Percentiles rank a stretch among this genome's conserved stretches.
Evolutionary conservation across 2,329 filamentous ascomycete genomes (phyloP).

Genomic region (Orbilia blumenaviensis): DNA sequence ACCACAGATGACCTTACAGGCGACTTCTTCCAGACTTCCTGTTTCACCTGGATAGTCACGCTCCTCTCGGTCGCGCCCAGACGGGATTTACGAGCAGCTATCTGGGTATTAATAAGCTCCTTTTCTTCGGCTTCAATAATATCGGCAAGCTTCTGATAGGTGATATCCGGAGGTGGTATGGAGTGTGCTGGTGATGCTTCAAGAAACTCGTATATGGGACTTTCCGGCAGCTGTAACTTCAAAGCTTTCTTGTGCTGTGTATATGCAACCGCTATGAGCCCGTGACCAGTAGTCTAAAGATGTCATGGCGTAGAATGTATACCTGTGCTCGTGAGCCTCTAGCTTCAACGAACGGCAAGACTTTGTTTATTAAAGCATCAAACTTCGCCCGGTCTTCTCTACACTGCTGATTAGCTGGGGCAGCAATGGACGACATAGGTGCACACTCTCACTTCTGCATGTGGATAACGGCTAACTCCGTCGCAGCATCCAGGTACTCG

Average conservation of each 20-base stretch:
- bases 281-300: neutral
- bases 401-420: slow-evolving; percentile 15
- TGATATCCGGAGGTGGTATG: slow-evolving; percentile 79
- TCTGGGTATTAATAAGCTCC: slow-evolving; percentile 86
- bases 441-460: slow-evolving; percentile 69
- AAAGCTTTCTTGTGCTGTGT: slow-evolving; percentile 66
- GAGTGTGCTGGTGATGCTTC: slow-evolving; percentile 70
- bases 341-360: slow-evolving; percentile 42
- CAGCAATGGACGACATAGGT: neutral
- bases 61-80: slow-evolving; percentile 84
- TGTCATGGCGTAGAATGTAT: neutral
- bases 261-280: slow-evolving; percentile 1
- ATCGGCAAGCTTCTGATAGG: slow-evolving; percentile 82
- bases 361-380: slow-evolving; percentile 26
- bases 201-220: slow-evolving; percentile 80
- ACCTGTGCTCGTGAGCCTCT: slow-evolving; percentile 49
- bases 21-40: slow-evolving; percentile 74
- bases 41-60: slow-evolving; percentile 85
- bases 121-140: slow-evolving; percentile 87
- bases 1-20: slow-evolving; percentile 36
- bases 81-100: slow-evolving; percentile 85
- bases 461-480: slow-evolving; percentile 79
- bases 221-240: slow-evolving; percentile 78
- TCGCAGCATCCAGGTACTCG: slow-evolving; percentile 76
- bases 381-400: slow-evolving; percentile 70